Conservation (phyloP, 2,329 filamentous ascomycete species). For the Neoarthrinium moseri region DNA sequence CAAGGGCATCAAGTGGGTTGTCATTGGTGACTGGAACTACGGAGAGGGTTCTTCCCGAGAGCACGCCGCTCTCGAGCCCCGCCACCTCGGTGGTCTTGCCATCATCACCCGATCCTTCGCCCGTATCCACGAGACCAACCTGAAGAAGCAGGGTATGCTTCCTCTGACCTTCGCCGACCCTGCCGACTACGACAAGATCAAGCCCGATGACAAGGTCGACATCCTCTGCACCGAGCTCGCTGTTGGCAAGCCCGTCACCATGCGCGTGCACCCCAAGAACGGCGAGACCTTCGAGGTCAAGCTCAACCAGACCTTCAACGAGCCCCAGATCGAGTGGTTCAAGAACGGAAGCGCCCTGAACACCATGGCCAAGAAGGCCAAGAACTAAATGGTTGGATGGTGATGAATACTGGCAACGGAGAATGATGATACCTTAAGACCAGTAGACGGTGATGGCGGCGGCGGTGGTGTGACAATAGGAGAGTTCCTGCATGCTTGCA, state of each 20-base stretch:
- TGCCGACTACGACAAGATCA: conserved; percentile 96
- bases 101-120: conserved; percentile 96
- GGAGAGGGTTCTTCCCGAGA: conserved; percentile 97
- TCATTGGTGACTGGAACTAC: conserved; percentile 99
- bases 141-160: conserved; percentile 99
- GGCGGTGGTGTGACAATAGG: conserved; percentile 16
- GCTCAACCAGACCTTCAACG: conserved; percentile 96
- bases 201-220: conserved; percentile 87
- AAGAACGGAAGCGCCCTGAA: conserved; percentile 96
- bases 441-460: conserved; percentile 7
- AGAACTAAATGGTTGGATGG: conserved; percentile 21
- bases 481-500: conserved; percentile 16
- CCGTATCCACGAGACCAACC: conserved; percentile 99
- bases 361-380: conserved; percentile 82
- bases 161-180: conserved; percentile 93
- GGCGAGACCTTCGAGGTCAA: conserved; percentile 78
- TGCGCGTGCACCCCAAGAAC: conserved; percentile 88
- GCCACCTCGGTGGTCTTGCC: conserved; percentile 93
- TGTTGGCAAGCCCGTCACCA: conserved; percentile 89
- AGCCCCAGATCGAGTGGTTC: conserved; percentile 98
- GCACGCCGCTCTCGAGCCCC: conserved; percentile 95
- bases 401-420: not conserved
- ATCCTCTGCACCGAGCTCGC: conserved; percentile 84
- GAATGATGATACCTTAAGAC: conserved; percentile 9
- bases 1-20: conserved; percentile 94